Base-by-base conservation (phyloP, 148 eudicot genomes). In the Spergularia marina region DNA sequence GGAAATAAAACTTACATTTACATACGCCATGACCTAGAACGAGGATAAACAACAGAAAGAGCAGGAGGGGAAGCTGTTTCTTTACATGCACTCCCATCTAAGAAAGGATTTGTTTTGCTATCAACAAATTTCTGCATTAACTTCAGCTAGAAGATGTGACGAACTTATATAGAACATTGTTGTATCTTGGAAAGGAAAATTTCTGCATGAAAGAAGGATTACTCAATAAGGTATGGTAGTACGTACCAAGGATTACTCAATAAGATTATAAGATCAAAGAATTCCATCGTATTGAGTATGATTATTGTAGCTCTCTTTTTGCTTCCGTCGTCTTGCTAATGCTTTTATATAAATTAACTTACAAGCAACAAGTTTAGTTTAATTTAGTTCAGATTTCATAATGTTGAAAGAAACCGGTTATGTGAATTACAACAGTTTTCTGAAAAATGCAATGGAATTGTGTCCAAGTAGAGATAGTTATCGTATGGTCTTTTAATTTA, bases 51-150 rank as follows among this genome's bases (percentile, higher is more conserved):
- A 30, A 52, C 10, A 65, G 16, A 21, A 57, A 20, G 30, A 66
- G 56, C 68, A 76, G 23, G 23, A 56, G 3, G 15, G 54, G 23
- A 58, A 34, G 62, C 41, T 58, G 61, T 53, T 65, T 59, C 25
- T 64, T 52, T 65, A n/a, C 10, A 8, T 56, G 66, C 53, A 75
- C 70, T 58, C 36, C 14, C n/a, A 4, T 21, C 67, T 69, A 47
- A 47, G 49, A 69, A 76, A 69, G 49, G 25, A 34, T n/a, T 9
- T 44, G 0, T 7, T 70, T 30, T 30, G 2, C 36, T 44, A 44
- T 44, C 53, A 56, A 56, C 47, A 36, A 47, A n/a, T 30, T 51
- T 39, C 5, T 62, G 39, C 13, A 58, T 30, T 13, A 39, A 55
- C 34, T 21, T 59, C 6, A 49, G 56, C 59, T 21, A 60, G 7